Evolutionary conservation across 2,329 filamentous ascomycete genomes (phyloP).

Genomic region (Penicillium fuscoglaucum): DNA sequence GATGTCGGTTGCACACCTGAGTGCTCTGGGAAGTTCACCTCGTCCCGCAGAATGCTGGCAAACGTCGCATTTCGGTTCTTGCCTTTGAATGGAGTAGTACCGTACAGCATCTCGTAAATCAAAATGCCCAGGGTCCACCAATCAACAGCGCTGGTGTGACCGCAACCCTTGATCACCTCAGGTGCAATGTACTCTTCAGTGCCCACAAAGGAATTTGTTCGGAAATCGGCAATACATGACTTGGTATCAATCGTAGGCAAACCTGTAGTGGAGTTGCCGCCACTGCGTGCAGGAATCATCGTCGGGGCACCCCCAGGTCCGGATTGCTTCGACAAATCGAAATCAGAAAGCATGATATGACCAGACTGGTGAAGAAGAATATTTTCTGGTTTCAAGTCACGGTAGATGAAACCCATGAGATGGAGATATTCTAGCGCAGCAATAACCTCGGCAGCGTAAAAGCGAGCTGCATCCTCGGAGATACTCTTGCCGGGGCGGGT

Average conservation of each 20-base stretch:
- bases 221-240: slow-evolving; percentile 96
- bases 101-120: slow-evolving; percentile 98
- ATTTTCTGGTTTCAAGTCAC: slow-evolving; percentile 95
- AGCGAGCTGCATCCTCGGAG: slow-evolving; percentile 91
- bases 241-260: slow-evolving; percentile 97
- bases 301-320: slow-evolving; percentile 93
- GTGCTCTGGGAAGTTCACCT: slow-evolving; percentile 93
- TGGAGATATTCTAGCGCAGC: slow-evolving; percentile 95
- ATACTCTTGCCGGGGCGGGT: slow-evolving; percentile 97
- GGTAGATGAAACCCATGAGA: slow-evolving; percentile 98
- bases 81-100: slow-evolving; percentile 97
- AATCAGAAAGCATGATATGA: slow-evolving; percentile 99
- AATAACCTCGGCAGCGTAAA: slow-evolving; percentile 96
- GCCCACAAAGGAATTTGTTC: slow-evolving; percentile 97
- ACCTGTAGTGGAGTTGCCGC: slow-evolving; percentile 76
- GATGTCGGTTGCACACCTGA: slow-evolving; percentile 80
- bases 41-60: slow-evolving; percentile 92
- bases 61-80: slow-evolving; percentile 99
- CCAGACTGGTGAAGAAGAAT: slow-evolving; percentile 98
- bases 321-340: slow-evolving; percentile 97
- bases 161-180: slow-evolving; percentile 97
- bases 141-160: slow-evolving; percentile 96
- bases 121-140: slow-evolving; percentile 99
- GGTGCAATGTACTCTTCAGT: slow-evolving; percentile 99
- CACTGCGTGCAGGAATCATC: slow-evolving; percentile 89